These are phyloP conservation scores for Sporothrix mexicana DNA, from an alignment of 2,329 filamentous ascomycete species.

Conservation along the genomic window DNA sequence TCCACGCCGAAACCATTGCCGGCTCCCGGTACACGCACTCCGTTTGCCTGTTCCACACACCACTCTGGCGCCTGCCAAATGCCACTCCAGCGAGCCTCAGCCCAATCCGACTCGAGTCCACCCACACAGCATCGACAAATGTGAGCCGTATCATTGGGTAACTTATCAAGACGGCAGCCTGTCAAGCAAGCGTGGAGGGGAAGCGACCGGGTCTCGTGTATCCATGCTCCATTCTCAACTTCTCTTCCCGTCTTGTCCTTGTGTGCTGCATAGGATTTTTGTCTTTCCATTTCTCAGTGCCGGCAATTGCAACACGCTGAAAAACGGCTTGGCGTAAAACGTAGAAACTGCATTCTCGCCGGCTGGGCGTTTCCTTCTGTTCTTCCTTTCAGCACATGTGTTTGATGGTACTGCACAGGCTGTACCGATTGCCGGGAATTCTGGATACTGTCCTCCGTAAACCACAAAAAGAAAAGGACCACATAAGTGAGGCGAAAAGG, in stretches of 20 bases:
- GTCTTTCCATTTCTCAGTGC: neutral
- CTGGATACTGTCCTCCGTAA: too few species aligned
- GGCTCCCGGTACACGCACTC: slow-evolving; percentile 4
- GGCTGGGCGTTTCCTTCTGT: too few species aligned
- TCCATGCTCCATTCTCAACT: neutral
- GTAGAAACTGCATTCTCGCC: too few species aligned
- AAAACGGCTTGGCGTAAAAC: neutral
- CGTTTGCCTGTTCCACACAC: neutral
- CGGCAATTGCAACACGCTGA: neutral
- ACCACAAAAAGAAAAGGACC: too few species aligned
- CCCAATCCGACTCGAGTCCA: neutral
- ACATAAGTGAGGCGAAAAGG: too few species aligned
- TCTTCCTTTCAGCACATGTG: too few species aligned
- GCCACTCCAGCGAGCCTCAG: neutral
- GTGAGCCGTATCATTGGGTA: slow-evolving; percentile 1
- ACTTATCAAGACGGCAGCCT: neutral
- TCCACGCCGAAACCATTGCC: neutral
- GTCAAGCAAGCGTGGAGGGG: neutral
- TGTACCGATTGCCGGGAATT: too few species aligned
- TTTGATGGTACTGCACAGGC: too few species aligned
- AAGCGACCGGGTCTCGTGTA: neutral
- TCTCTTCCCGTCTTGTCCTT: neutral
- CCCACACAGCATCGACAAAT: slow-evolving; percentile 4
- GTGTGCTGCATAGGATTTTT: neutral
- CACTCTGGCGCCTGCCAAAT: neutral